These are phyloP conservation scores for Fusarium irregulare DNA, from an alignment of 2,329 filamentous ascomycete species.

Conservation along the genomic window DNA sequence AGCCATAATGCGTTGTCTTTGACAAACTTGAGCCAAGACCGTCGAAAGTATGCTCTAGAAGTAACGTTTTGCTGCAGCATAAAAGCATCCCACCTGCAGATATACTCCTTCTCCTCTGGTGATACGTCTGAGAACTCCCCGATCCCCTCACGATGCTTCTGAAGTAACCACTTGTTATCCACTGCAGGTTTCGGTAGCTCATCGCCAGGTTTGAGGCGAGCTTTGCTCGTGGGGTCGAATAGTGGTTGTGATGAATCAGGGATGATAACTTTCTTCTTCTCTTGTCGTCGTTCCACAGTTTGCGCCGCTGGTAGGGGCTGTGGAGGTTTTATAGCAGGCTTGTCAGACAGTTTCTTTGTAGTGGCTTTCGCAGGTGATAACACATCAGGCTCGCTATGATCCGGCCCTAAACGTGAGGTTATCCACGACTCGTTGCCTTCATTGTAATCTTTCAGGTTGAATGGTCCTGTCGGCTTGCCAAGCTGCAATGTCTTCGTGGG, in stretches of 20 bases:
- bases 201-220: constrained; percentile 60
- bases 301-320: constrained; percentile 14
- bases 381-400: constrained; percentile 44
- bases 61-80: constrained; percentile 63
- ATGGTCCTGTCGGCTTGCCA: constrained; percentile 55
- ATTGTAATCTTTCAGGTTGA: constrained; percentile 58
- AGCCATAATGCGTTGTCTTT: constrained; percentile 64
- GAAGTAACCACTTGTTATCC: constrained; percentile 66
- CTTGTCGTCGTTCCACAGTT: constrained; percentile 14
- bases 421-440: constrained; percentile 61
- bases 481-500: constrained; percentile 57
- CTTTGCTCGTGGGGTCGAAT: constrained; percentile 69
- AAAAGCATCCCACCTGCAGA: constrained; percentile 68
- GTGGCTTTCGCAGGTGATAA: constrained; percentile 41
- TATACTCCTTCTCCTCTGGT: constrained; percentile 66
- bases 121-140: constrained; percentile 68
- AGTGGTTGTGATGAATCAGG: constrained; percentile 64
- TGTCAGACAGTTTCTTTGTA: constrained; percentile 43
- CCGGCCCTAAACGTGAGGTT: constrained; percentile 55
- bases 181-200: constrained; percentile 57
- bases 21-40: constrained; percentile 64
- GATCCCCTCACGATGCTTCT: constrained; percentile 69
- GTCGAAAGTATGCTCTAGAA: constrained; percentile 63
- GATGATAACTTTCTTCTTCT: constrained; percentile 53
- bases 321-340: constrained; percentile 31